Percentiles rank a stretch among this genome's conserved stretches.
Evolutionary conservation across 1,284 basidiomycete species (phyloP).

Genomic region (Sporisorium sorghi): DNA sequence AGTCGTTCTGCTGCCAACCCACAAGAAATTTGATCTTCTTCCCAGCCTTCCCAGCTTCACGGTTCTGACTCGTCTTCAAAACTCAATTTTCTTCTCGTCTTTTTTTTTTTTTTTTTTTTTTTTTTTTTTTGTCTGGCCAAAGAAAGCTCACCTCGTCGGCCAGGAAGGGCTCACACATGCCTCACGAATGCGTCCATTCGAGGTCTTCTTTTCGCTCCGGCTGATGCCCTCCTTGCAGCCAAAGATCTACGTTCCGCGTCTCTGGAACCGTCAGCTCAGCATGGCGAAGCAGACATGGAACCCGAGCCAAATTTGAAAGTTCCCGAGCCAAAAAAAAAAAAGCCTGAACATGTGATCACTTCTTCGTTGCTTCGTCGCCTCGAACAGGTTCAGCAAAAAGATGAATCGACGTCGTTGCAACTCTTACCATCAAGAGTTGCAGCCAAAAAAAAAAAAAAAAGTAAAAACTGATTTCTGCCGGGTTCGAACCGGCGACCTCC

Average conservation of each 20-base stretch:
- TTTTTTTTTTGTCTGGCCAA: no score
- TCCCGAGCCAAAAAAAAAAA: not conserved
- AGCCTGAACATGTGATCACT: not conserved
- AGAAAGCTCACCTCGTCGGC: not conserved
- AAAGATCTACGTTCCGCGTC: constrained; percentile 1
- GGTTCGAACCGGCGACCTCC: constrained; percentile 60
- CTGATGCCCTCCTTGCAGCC: not conserved
- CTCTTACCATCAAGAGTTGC: no score
- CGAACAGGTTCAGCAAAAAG: no score
- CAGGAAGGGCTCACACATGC: no score
- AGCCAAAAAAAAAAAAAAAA: no score
- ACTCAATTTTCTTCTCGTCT: constrained; percentile 4
- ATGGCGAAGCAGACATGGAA: no score
- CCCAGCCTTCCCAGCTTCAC: constrained; percentile 7
- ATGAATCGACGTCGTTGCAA: no score
- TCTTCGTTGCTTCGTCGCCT: no score
- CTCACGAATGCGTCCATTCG: no score
- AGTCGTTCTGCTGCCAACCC: constrained; percentile 15
- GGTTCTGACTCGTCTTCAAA: constrained; percentile 31
- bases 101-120: no score
- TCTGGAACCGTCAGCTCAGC: not conserved
- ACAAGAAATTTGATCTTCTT: constrained; percentile 4
- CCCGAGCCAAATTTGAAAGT: not conserved
- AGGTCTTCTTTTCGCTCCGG: no score
- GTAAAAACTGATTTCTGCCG: constrained; percentile 50